These are phyloP conservation scores for Crithidia acanthocephali DNA, from an alignment of 208 protist genomes.

Conservation along the genomic window DNA sequence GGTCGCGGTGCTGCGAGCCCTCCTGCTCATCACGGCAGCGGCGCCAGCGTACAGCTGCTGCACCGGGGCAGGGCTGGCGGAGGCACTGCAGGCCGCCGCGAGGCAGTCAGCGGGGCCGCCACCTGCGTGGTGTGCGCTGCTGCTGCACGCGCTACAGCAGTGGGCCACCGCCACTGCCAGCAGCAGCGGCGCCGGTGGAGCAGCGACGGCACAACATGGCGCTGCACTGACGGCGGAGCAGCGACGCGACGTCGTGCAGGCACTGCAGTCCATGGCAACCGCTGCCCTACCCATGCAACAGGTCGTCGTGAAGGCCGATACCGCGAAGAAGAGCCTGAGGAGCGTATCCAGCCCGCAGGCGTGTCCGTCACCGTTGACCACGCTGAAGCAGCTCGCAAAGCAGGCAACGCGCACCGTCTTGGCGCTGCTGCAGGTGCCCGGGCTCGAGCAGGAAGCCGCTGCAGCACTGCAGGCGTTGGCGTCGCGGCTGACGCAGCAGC, in stretches of 20 bases:
- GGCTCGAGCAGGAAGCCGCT: not conserved
- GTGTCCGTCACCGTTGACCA: not conserved
- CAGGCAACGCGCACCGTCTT: conserved; percentile 29
- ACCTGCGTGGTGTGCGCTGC: conserved; percentile 30
- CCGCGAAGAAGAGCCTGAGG: not conserved
- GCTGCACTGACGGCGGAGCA: conserved; percentile 6
- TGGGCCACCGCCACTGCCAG: conserved; percentile 17
- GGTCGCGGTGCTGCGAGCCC: conserved; percentile 47
- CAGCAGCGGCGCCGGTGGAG: not conserved
- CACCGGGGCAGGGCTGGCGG: conserved; percentile 29
- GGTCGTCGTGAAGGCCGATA: not conserved
- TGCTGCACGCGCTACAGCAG: conserved; percentile 45
- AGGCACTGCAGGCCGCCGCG: conserved; percentile 32
- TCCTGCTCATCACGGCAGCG: conserved; percentile 42
- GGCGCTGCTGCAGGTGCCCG: conserved; percentile 17
- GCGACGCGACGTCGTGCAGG: conserved; percentile 16
- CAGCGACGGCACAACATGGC: not conserved
- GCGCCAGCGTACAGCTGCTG: conserved; percentile 36
- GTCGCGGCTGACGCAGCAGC: conserved; percentile 6
- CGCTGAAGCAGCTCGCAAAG: conserved; percentile 35
- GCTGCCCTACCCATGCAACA: conserved; percentile 36
- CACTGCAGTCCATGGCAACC: conserved; percentile 33
- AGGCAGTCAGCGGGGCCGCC: conserved; percentile 10
- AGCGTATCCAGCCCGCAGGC: too few species aligned
- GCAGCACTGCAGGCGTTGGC: conserved; percentile 14